phyloP scores from a whole-genome alignment of 768 basidiomycete species.

The Trametes punicea region DNA sequence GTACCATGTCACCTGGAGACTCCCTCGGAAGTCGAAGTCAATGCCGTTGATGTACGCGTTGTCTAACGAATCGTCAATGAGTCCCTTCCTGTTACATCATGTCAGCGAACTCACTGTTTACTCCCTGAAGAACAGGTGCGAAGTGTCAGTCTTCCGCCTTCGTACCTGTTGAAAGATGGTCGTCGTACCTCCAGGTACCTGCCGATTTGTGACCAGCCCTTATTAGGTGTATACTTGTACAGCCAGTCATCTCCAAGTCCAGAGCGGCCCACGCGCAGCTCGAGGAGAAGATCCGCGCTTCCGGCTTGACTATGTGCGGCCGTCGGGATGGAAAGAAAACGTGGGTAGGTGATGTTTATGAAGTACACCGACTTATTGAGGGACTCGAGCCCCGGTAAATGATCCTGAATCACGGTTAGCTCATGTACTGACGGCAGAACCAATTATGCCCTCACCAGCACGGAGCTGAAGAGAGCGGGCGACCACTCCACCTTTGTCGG shows the following conservation, averaged over 20 bases:
- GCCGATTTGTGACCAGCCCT: conserved; percentile 32
- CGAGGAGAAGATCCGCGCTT: conserved; percentile 32
- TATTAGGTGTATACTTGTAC: conserved; percentile 31
- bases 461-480: conserved; percentile 28
- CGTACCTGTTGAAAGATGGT: neutral
- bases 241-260: conserved; percentile 39
- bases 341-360: conserved; percentile 37
- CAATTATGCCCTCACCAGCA: conserved; percentile 20
- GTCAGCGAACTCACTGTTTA: conserved; percentile 29
- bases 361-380: conserved; percentile 32
- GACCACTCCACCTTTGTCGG: conserved; percentile 27
- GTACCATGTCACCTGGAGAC: conserved; percentile 34
- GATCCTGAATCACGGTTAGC: conserved; percentile 22
- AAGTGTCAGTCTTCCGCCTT: neutral
- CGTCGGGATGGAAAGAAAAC: conserved; percentile 26
- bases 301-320: neutral
- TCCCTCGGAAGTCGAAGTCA: conserved; percentile 32
- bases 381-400: conserved; percentile 33
- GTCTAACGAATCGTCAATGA: conserved; percentile 19
- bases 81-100: neutral
- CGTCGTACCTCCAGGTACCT: conserved; percentile 35
- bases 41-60: conserved; percentile 40
- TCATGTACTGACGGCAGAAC: neutral
- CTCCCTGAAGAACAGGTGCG: conserved; percentile 25
- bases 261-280: conserved; percentile 35